Evolutionary conservation across 1,284 basidiomycete species (phyloP), one percentile per base, ranked within the genome.

Genomic region (Irpex sp.): DNA sequence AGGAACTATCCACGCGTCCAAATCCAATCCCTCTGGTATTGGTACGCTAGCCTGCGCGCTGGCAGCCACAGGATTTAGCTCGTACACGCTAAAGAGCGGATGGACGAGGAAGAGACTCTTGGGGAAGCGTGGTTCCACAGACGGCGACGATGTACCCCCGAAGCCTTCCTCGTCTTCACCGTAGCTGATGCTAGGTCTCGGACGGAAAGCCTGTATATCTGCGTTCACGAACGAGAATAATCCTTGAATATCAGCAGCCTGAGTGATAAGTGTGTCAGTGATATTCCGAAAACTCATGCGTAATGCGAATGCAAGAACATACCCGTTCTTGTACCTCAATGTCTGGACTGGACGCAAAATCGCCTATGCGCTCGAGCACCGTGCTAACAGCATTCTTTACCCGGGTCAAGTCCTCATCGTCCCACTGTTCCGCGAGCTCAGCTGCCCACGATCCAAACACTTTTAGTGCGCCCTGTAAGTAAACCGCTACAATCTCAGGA

Each of bases 251-350:
- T 96, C 94, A 12, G 90, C 86, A 4, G 94, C 91, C 86, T 94
- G 28, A 33, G 59, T 19, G 42, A 47, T 55, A 5, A 45, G 35
- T 14, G 53, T 21, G 59, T 33, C 28, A 60, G 49, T 23, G 18
- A 37, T 19, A 28, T 42, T 28, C 16, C 33, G 1, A 0, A 23
- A 39, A 55, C 21, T 28, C 8, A n/a, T 12, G 55, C 5, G 16
- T 0, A 14, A 2, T 10, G 39, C 45, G 18, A 57, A 10, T 47
- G 33, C 1, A 14, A 10, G 33, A n/a, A 78, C 88, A 65, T 66
- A 92, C 91, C 68, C 96, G 80, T 74, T 98, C 94, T 74, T 95
- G 93, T 12, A 98, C 89, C 71, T 98, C 96, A 42, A 94, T 87
- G 67, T 96, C 83, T 3, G 82, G 74, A 68, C 80, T 86, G 3